Evolutionary conservation across 2,329 filamentous ascomycete species (phyloP), one percentile per base, ranked within the genome.

Genomic region (Diplodia mutila): DNA sequence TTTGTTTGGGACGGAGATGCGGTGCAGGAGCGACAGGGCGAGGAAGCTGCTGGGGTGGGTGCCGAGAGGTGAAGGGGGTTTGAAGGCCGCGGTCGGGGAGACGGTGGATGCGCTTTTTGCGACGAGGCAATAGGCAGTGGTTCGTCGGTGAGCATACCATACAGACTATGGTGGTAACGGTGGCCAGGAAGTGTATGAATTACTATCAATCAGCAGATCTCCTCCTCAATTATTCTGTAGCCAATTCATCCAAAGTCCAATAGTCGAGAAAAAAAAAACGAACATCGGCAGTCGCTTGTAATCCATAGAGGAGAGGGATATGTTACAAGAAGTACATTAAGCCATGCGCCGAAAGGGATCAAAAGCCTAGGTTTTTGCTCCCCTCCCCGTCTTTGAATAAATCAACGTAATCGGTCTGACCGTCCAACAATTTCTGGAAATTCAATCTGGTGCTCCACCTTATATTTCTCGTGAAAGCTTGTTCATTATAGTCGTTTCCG

Each of bases 1-100:
- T 1, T 80, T 83, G 7, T 89, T 87, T 85, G 89, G 89, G 0
- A 77, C 85, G 68, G 91, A 91, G 68, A 88, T 87, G 1, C 81
- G 85, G 57, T 84, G 84, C 1, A 80, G 78, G 65, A 86, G 87
- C 0, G 80, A 82, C 69, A 79, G 89, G 55, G 86, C 85, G 1
- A 82, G 79, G 32, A 84, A 86, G 70, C 73, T 85, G 48, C 74
- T 91, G 9, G 85, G 84, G 0, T 91, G 88, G 89, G 80, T 82
- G 61, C 86, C 89, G 0, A 79, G 76, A 34, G 77, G 83, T 54
- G 79, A n/a, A 18, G 14, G 39, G 23, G 39, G 55, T 34, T 21
- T 61, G n/a, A 46, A 27, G 21, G 55, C n/a, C 8, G 29, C 21
- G 14, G 16, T 61, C 21, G 8, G 4, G 34, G 55, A 46, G 34